Evolutionary conservation across 1,139 yeast species (phyloP).

Genomic region (Pichia sp.): DNA sequence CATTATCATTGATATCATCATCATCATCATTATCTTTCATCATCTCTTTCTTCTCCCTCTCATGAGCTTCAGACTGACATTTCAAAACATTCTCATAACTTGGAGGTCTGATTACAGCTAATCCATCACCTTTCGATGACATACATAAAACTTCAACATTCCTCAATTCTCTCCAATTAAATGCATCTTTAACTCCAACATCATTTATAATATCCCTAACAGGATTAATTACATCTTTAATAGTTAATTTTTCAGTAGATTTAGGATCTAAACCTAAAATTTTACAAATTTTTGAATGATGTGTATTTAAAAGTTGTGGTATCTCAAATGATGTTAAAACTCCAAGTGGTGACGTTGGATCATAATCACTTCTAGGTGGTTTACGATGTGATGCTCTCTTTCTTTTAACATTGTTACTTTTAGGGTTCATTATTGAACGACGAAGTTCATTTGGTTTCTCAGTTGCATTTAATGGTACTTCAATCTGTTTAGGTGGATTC

Average conservation of each 20-base stretch:
- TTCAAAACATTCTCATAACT: constrained; percentile 10
- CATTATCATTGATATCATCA: constrained; percentile 2
- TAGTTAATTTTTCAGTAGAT: constrained; percentile 28
- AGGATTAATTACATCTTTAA: constrained; percentile 51
- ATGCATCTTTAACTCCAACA: constrained; percentile 39
- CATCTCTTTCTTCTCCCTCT: constrained; percentile 9
- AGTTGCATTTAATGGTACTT: neutral
- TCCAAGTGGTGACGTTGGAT: constrained; percentile 76
- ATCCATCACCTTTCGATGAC: constrained; percentile 76
- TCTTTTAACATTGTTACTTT: constrained; percentile 13
- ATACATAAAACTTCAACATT: constrained; percentile 52
- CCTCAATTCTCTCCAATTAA: constrained; percentile 48
- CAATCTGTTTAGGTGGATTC: neutral
- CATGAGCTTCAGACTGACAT: constrained; percentile 12
- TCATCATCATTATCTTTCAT: constrained; percentile 1
- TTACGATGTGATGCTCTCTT: constrained; percentile 34
- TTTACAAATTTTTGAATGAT: constrained; percentile 18
- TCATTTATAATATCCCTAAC: constrained; percentile 60
- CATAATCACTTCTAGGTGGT: constrained; percentile 41
- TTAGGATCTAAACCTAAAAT: constrained; percentile 9
- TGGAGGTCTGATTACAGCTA: constrained; percentile 58
- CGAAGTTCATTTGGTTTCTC: constrained; percentile 1
- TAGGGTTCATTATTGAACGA: no score
- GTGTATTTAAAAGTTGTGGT: constrained; percentile 42
- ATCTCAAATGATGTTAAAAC: constrained; percentile 66